Conservation (phyloP, 148 eudicot genomes). For the Silene uniflora region DNA sequence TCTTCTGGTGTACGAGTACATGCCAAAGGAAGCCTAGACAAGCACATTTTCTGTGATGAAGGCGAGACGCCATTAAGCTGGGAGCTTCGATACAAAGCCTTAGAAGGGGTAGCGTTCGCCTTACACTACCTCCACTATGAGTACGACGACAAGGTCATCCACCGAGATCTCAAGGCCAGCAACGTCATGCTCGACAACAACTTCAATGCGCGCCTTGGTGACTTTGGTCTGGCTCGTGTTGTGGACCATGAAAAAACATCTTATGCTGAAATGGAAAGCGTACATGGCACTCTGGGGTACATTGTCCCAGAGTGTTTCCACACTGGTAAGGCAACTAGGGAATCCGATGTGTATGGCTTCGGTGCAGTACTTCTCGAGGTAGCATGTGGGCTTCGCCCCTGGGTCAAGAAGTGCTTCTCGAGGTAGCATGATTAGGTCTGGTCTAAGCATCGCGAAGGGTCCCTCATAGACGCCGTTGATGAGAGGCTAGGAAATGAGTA, state of each 20-base stretch:
- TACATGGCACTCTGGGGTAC: slow-evolving; percentile 74
- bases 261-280: slow-evolving; percentile 61
- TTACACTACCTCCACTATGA: slow-evolving; percentile 66
- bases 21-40: slow-evolving; percentile 89
- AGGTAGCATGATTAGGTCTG: slow-evolving; percentile 76
- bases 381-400: slow-evolving; percentile 57
- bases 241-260: slow-evolving; percentile 64
- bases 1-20: slow-evolving; percentile 68
- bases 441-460: slow-evolving; percentile 60
- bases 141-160: slow-evolving; percentile 68
- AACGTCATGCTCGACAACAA: slow-evolving; percentile 74
- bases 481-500: slow-evolving; percentile 41
- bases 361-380: slow-evolving; percentile 71
- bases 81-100: slow-evolving; percentile 42
- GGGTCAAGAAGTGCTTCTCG: slow-evolving; percentile 39
- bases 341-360: slow-evolving; percentile 67
- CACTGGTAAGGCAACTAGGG: slow-evolving; percentile 72
- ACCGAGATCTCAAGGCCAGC: slow-evolving; percentile 82
- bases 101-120: slow-evolving; percentile 46
- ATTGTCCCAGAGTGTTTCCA: slow-evolving; percentile 84
- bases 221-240: slow-evolving; percentile 84
- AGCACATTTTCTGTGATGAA: slow-evolving; percentile 39
- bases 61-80: slow-evolving; percentile 33
- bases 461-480: slow-evolving; percentile 52
- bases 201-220: slow-evolving; percentile 83